phyloP scores from a whole-genome alignment of 78 protist genomes.

The Pigoraptor vietnamica region DNA sequence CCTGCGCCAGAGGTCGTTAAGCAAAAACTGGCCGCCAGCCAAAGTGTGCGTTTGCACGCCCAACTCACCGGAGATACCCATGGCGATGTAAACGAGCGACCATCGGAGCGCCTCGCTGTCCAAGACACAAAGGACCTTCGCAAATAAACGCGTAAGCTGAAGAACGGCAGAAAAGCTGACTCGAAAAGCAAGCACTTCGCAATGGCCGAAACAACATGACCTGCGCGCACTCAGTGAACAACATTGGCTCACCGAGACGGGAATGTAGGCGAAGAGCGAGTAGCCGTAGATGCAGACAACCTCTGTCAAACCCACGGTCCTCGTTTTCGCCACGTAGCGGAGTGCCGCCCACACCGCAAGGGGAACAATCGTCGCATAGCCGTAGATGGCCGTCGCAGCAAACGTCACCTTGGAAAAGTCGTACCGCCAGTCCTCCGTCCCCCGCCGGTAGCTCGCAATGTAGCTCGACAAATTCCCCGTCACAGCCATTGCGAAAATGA shows the following conservation, averaged over 20 bases:
- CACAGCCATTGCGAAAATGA: not conserved
- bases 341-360: not conserved
- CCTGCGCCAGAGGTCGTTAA: not conserved
- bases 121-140: not conserved
- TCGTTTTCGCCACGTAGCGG: not conserved
- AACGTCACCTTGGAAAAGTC: not conserved
- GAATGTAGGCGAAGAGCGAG: not conserved
- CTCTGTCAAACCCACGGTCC: not conserved
- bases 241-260: not conserved
- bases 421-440: not conserved
- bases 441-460: not conserved
- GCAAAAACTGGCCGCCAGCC: not conserved
- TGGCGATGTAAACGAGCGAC: not conserved
- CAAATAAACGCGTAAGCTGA: not conserved
- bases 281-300: not conserved
- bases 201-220: no score
- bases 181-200: not conserved
- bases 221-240: no score
- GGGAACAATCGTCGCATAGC: not conserved
- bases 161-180: not conserved
- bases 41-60: no score
- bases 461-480: not conserved
- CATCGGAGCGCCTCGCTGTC: not conserved
- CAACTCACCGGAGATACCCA: not conserved
- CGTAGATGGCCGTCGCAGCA: not conserved